phyloP scores from a whole-genome alignment of 208 protist genomes.

The Willaertia magna region DNA sequence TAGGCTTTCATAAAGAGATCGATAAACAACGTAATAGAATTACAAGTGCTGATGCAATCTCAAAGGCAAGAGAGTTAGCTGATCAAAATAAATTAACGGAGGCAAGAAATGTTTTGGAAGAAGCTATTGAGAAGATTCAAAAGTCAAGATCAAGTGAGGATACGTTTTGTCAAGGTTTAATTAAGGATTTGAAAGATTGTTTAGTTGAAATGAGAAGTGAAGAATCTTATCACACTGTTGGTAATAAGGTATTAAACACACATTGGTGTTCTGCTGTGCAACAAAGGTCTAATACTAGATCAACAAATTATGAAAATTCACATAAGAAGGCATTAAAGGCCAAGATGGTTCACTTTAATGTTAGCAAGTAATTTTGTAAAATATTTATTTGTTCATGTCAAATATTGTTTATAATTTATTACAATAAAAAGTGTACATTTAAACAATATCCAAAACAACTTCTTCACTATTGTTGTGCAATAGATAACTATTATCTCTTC shows the following conservation, averaged over 20 bases:
- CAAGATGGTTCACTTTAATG: no score
- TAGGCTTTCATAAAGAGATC: no score
- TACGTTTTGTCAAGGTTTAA: not conserved
- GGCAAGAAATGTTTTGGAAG: not conserved
- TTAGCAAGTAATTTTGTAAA: no score
- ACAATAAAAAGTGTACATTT: no score
- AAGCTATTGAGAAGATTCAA: not conserved
- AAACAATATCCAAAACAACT: no score
- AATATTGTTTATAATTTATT: no score
- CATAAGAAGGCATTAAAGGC: no score
- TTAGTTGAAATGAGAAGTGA: not conserved
- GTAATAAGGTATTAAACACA: not conserved
- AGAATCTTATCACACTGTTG: not conserved
- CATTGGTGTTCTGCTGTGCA: not conserved
- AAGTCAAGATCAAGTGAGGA: not conserved
- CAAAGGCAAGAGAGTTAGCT: not conserved
- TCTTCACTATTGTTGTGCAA: no score
- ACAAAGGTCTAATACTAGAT: not conserved
- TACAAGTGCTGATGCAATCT: not conserved
- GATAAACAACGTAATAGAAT: conserved; percentile 13
- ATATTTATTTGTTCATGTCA: no score
- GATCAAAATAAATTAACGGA: not conserved
- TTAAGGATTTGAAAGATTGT: not conserved
- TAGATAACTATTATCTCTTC: no score
- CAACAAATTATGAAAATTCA: no score